Percentiles rank a stretch among this genome's conserved stretches.
These are phyloP conservation scores for Rhynchospora tenuis DNA, from an alignment of 176 grass and related monocot species.

Conservation along the genomic window DNA sequence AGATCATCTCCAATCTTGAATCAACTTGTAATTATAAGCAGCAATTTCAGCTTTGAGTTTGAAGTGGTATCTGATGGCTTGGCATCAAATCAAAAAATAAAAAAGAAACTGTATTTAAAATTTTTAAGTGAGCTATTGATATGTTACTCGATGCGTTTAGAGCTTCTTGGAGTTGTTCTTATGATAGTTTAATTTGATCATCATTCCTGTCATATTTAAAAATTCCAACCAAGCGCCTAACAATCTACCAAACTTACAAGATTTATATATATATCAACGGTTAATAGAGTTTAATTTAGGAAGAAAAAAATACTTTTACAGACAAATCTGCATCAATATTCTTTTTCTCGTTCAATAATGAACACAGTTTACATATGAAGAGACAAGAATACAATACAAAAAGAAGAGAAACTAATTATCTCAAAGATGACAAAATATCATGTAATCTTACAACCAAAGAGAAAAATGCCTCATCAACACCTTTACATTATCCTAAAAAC, in stretches of 20 bases:
- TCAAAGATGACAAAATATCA: neutral
- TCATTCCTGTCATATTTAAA: too few species aligned
- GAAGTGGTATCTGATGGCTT: too few species aligned
- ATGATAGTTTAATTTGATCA: too few species aligned
- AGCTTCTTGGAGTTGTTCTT: too few species aligned
- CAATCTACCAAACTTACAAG: neutral
- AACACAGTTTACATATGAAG: neutral
- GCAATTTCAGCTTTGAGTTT: too few species aligned
- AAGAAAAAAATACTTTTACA: neutral
- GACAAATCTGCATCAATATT: neutral
- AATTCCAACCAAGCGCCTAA: too few species aligned
- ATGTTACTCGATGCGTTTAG: too few species aligned
- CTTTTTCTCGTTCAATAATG: neutral
- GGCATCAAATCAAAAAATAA: too few species aligned
- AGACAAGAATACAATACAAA: neutral
- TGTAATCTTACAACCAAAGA: neutral
- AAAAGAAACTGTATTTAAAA: too few species aligned
- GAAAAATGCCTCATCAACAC: neutral
- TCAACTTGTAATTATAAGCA: too few species aligned
- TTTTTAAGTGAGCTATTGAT: too few species aligned
- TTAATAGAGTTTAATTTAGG: neutral
- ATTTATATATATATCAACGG: neutral
- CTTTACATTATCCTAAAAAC: neutral
- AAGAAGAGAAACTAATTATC: neutral
- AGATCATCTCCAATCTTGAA: too few species aligned